Base-by-base conservation (phyloP, 1,284 basidiomycete species). In the Cryptococcus deneoformans region DNA sequence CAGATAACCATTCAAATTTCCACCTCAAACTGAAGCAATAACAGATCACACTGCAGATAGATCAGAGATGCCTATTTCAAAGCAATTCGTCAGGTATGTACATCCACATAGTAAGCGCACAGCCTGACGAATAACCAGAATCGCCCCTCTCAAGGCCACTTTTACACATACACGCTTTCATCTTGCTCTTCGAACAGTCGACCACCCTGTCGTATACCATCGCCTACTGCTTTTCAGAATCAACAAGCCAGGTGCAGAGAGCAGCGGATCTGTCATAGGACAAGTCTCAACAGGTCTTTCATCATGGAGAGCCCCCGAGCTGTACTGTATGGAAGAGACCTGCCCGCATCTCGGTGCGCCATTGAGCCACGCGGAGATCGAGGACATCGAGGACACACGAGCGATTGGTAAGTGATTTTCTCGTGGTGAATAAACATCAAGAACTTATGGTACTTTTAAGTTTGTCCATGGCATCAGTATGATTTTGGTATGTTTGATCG, bases 311-410 rank as follows among this genome's bases (percentile, higher is more conserved):
- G 64, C 29, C 49, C 78, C 79, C 6, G 86, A 89, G 68, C 79
- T 89, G 8, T 92, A 90, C 70, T 87, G 85, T 46, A 92, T 93
- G 89, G 89, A 92, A 73, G 85, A 88, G 7, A 84, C 83, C 9
- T 92, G 90, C 70, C 90, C 90, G 0, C 90, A 92, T 77, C 82
- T 91, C 3, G 89, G 89, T 2, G 89, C 89, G 5, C 89, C 91
- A 52, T 82, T 92, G 69, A 88, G 87, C 37, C 87, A 90, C 60
- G 72, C 72, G n/a, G 65, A 67, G 59, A 60, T 69, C 8, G 62
- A 68, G 50, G 70, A 74, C 50, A 67, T 71, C 14, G 69, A 71
- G 40, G 67, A 72, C 54, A 69, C 67, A 0, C 65, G 63, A 16
- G 67, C 70, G 0, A 66, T 72, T 47, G 68, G 69, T 69, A 45